phyloP scores from a whole-genome alignment of 129 eudicot species.

The Pseudognaphalium luteoalbum region DNA sequence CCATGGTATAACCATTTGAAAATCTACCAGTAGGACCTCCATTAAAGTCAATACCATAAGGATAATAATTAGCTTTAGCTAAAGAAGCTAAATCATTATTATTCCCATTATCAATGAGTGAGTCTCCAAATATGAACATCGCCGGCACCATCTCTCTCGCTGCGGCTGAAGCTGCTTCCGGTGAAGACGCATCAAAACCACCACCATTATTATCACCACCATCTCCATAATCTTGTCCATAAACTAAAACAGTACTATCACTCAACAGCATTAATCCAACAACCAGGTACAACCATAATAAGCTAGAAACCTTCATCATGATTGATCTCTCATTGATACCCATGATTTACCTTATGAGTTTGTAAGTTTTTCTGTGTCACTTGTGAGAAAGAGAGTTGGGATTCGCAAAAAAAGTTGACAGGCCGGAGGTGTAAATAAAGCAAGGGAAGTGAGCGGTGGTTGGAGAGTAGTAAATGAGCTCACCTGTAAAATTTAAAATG shows the following conservation, averaged over 20 bases:
- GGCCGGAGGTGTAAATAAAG: conserved; percentile 25
- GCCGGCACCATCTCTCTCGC: conserved; percentile 73
- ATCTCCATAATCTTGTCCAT: conserved; percentile 29
- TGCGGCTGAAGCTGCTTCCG: conserved; percentile 24
- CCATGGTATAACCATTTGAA: conserved; percentile 89
- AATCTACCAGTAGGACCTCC: conserved; percentile 88
- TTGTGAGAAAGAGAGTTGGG: conserved; percentile 24
- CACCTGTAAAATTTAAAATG: conserved; percentile 40
- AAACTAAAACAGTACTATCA: not conserved
- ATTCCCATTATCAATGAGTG: conserved; percentile 81
- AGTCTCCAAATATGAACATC: conserved; percentile 89
- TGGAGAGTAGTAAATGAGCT: conserved; percentile 39
- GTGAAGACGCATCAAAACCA: conserved; percentile 24
- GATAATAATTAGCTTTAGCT: conserved; percentile 85
- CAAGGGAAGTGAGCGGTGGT: conserved; percentile 33
- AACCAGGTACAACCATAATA: conserved; percentile 24
- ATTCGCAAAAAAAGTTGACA: conserved; percentile 25
- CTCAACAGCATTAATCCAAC: conserved; percentile 21
- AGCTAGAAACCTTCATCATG: conserved; percentile 15
- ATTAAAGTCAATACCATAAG: conserved; percentile 84
- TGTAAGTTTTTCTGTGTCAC: conserved; percentile 6
- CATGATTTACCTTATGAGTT: conserved; percentile 1
- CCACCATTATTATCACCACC: conserved; percentile 8
- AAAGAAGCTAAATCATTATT: conserved; percentile 75
- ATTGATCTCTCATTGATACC: not conserved